These are phyloP conservation scores for Borealophlyctis nickersoniae DNA, from an alignment of 192 early-diverging fungal genomes.

Conservation along the genomic window DNA sequence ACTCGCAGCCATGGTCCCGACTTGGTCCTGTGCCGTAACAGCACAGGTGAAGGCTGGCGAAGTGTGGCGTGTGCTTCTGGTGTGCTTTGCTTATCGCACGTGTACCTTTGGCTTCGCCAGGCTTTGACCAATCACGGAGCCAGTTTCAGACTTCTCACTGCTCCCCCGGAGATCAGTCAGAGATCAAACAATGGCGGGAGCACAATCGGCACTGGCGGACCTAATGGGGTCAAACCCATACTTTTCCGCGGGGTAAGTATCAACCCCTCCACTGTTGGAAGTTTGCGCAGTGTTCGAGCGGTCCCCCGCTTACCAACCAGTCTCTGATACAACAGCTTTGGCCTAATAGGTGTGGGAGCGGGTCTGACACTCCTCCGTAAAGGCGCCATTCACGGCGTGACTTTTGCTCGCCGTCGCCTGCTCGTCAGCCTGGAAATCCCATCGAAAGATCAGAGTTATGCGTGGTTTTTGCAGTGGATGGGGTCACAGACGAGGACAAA, in stretches of 20 bases:
- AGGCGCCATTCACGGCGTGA: constrained; percentile 65
- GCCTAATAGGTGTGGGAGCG: constrained; percentile 84
- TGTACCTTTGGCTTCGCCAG: too few species aligned
- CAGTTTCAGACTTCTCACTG: too few species aligned
- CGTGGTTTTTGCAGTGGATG: constrained; percentile 95
- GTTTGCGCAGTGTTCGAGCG: background rate
- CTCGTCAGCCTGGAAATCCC: constrained; percentile 93
- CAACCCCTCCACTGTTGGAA: background rate
- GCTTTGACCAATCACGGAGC: too few species aligned
- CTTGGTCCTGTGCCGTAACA: too few species aligned
- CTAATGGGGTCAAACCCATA: constrained; percentile 73
- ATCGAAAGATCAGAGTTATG: constrained; percentile 87
- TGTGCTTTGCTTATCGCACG: too few species aligned
- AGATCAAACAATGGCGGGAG: too few species aligned
- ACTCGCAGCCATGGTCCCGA: too few species aligned
- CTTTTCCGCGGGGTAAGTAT: constrained; percentile 79
- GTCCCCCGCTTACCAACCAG: background rate
- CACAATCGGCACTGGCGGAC: constrained; percentile 3
- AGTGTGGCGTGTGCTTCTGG: too few species aligned
- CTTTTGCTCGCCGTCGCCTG: constrained; percentile 69
- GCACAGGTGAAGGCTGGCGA: too few species aligned
- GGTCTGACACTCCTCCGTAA: constrained; percentile 73
- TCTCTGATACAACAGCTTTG: constrained; percentile 52
- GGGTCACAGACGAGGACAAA: constrained; percentile 30
- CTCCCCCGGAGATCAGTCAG: too few species aligned